Conservation (phyloP, 2,329 filamentous ascomycete species). For the Elsinoe necatrix region DNA sequence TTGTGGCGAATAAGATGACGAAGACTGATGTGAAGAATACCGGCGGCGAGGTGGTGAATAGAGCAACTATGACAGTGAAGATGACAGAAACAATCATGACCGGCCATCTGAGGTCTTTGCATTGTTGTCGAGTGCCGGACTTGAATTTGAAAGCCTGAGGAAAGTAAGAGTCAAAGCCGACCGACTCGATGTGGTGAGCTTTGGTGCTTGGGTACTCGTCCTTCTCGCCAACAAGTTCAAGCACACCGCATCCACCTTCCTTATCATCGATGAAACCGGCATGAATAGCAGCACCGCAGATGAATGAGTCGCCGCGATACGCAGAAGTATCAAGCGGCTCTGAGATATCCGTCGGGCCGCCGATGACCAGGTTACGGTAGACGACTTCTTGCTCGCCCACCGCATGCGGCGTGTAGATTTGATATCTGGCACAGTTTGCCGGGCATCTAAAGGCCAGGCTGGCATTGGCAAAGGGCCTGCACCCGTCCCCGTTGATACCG, state of each 20-base stretch:
- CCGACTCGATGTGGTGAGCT: constrained; percentile 66
- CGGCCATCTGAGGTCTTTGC: constrained; percentile 74
- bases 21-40: constrained; percentile 83
- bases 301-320: constrained; percentile 84
- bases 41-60: constrained; percentile 70
- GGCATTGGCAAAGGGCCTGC: constrained; percentile 63
- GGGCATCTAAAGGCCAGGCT: constrained; percentile 68
- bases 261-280: constrained; percentile 65
- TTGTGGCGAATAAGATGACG: constrained; percentile 75
- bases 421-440: constrained; percentile 58
- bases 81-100: constrained; percentile 71
- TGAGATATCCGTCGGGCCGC: constrained; percentile 38
- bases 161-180: constrained; percentile 79
- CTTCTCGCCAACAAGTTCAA: constrained; percentile 62
- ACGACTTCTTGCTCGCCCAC: constrained; percentile 59
- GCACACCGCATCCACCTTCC: constrained; percentile 72
- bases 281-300: constrained; percentile 78
- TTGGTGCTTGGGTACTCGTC: constrained; percentile 55
- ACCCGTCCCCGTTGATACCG: constrained; percentile 64
- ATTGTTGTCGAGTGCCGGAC: constrained; percentile 54
- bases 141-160: constrained; percentile 78
- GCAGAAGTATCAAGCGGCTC: constrained; percentile 43
- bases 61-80: constrained; percentile 67
- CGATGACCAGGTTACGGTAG: constrained; percentile 48
- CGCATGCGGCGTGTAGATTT: constrained; percentile 62